Evolutionary conservation across 192 early-diverging fungal genomes (phyloP).

Genomic region (Oehlia diaphana): DNA sequence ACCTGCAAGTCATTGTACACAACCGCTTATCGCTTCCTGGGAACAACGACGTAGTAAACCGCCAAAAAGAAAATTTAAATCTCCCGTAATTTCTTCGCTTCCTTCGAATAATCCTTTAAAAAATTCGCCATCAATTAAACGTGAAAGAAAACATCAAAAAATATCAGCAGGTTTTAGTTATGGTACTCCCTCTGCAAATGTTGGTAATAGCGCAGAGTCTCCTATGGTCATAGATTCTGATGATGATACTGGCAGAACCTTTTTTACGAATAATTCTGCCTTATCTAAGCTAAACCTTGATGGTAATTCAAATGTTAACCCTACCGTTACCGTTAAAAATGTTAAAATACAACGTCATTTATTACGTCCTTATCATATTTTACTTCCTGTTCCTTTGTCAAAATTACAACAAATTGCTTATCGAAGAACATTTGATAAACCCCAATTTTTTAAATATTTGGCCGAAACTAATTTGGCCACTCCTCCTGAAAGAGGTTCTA

Average conservation of each 20-base stretch:
- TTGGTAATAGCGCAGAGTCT: neutral
- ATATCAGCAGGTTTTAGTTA: neutral
- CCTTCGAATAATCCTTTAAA: neutral
- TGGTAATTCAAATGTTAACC: neutral
- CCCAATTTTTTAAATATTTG: neutral
- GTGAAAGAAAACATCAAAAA: neutral
- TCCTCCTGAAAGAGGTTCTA: neutral
- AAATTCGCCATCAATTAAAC: neutral
- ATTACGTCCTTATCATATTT: neutral
- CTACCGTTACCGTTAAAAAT: no score
- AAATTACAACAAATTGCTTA: constrained; percentile 5
- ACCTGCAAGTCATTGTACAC: constrained; percentile 17
- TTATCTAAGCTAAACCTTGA: neutral
- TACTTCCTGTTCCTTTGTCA: constrained; percentile 11
- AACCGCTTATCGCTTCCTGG: constrained; percentile 2
- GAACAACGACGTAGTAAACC: neutral
- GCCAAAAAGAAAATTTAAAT: constrained; percentile 1
- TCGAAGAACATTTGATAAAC: neutral
- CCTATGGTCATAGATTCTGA: neutral
- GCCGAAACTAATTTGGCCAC: neutral
- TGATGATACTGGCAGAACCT: neutral
- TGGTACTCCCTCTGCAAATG: neutral
- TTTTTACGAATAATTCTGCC: neutral
- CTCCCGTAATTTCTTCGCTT: neutral
- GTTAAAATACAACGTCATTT: neutral